phyloP scores from a whole-genome alignment of 2,329 filamentous ascomycete species.

The Phyllosticta citriasiana region DNA sequence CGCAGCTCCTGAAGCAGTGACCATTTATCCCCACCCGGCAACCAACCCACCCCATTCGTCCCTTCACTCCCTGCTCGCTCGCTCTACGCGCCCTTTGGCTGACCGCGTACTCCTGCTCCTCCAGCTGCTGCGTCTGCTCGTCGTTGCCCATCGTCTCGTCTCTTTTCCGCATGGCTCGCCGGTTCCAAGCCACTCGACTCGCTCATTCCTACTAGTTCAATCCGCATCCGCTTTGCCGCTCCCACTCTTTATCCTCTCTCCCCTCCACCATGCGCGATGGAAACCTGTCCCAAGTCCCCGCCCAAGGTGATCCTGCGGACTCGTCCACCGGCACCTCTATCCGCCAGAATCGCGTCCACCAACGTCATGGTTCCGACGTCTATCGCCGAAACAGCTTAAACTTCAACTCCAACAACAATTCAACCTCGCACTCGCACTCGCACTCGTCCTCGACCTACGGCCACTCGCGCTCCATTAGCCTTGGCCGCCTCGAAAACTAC shows the following conservation, averaged over 20 bases:
- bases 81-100: not conserved
- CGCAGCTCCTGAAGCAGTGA: not conserved
- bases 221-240: not conserved
- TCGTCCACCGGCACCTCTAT: conserved; percentile 7
- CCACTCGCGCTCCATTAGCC: conserved; percentile 7
- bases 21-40: not conserved
- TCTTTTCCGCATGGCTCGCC: not conserved
- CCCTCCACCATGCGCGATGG: conserved; percentile 8
- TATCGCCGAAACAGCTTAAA: not conserved
- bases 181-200: not conserved
- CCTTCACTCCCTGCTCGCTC: too few relatives aligned
- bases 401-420: not conserved
- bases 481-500: conserved; percentile 9
- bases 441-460: not conserved
- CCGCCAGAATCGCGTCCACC: conserved; percentile 8
- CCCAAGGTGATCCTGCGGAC: conserved; percentile 9
- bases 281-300: conserved; percentile 6
- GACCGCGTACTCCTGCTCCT: not conserved
- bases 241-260: not conserved
- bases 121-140: too few relatives aligned
- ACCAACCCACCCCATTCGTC: not conserved
- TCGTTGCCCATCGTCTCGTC: too few relatives aligned
- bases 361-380: conserved; percentile 9
- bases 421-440: not conserved
- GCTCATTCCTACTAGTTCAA: too few relatives aligned